phyloP scores from a whole-genome alignment of 169 alveolate species.

The Eimeria necatrix region DNA sequence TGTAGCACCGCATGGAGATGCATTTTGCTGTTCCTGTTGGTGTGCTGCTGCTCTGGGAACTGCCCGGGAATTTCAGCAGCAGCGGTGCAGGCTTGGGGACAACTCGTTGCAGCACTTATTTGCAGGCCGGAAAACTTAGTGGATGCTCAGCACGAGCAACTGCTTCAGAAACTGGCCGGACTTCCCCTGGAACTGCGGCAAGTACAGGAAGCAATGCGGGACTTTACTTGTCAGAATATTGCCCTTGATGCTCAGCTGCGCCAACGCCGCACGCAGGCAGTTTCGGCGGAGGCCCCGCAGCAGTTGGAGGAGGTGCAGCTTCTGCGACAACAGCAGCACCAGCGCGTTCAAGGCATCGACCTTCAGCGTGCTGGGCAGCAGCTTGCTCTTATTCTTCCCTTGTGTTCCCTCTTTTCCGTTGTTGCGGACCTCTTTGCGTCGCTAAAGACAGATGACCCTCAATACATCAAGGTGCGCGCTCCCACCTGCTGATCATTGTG shows the following conservation, averaged over 20 bases:
- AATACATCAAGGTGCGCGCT: conserved; percentile 43
- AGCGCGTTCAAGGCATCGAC: conserved; percentile 55
- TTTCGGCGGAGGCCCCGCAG: background rate
- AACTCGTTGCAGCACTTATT: conserved; percentile 38
- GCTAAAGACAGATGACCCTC: conserved; percentile 47
- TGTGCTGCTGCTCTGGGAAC: conserved; percentile 46
- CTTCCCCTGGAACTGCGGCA: conserved; percentile 49
- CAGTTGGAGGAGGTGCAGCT: conserved; percentile 42
- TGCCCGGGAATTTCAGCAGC: conserved; percentile 47
- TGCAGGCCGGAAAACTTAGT: conserved; percentile 40
- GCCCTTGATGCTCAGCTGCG: conserved; percentile 52
- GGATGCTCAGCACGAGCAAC: conserved; percentile 42
- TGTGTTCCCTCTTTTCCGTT: conserved; percentile 21
- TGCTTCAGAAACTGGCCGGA: conserved; percentile 33
- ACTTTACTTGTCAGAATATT: conserved; percentile 19
- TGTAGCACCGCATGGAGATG: conserved; percentile 50
- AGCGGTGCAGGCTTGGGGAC: conserved; percentile 63
- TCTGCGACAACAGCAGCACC: conserved; percentile 63
- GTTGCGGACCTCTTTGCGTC: conserved; percentile 24
- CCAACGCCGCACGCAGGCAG: conserved; percentile 48
- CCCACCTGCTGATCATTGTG: background rate
- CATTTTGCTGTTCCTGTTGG: conserved; percentile 23
- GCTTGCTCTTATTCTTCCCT: conserved; percentile 40
- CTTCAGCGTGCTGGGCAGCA: conserved; percentile 66
- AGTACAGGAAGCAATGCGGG: conserved; percentile 59